Base-by-base conservation (phyloP, 1,284 basidiomycete species). In the Volvariella surrecta region DNA sequence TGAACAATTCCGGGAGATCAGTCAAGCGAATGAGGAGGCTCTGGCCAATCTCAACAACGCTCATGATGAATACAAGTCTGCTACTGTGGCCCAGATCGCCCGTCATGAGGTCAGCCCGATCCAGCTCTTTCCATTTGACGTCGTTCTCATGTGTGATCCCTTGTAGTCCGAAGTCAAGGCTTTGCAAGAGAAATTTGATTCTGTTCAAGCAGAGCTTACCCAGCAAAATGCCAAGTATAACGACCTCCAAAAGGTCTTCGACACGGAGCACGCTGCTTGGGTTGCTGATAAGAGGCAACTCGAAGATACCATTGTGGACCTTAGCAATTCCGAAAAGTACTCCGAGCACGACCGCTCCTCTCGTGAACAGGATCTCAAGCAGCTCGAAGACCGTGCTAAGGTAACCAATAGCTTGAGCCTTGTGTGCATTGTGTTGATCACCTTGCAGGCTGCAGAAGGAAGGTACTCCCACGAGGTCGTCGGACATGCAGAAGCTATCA, bases 1-100 rank as follows among this genome's bases (percentile, higher is more conserved):
- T 17, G 75, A 85, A 49, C 89, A 92, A 58, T 92, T 85, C 73
- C 76, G 89, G 58, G 79, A 85, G 46, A 89, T 91, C 53, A 85
- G 84, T 46, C 75, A 82, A 54, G 84, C 86, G 0, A 90, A 77
- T 53, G 90, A 93, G 56, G 73, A 73, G 48, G 87, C 89, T 13
- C 67, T 93, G 4, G 70, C 74, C 18, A 74, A 76, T 32, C 63
- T 93, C 37, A 83, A 81, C 44, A 60, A 67, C 0, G 87, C 85
- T 0, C 80, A 84, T 52, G 89, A 93, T 44, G 81, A 89, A 57
- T 91, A 84, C 66, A 85, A 79, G 59, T 53, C 72, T 2, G 73
- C 76, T 0, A 80, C 79, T 0, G 86, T 89, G 48, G 69, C 74
- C 13, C 74, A 79, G 48, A 64, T 89, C 40, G 61, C 78, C 9